These are phyloP conservation scores for Cryptosporidium bovis DNA, from an alignment of 169 alveolate genomes.

Conservation along the genomic window DNA sequence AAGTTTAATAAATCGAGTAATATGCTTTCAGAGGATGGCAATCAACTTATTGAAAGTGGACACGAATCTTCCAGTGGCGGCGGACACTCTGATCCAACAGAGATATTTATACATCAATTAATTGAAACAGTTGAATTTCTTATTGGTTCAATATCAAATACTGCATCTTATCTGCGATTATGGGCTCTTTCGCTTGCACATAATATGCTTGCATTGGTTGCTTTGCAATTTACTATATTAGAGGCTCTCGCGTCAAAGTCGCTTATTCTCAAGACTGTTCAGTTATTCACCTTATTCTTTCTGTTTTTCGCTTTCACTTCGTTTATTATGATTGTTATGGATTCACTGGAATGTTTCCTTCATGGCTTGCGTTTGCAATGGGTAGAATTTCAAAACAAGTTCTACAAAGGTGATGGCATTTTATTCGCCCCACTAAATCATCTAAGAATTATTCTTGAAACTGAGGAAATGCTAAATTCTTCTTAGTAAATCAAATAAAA, in stretches of 20 bases:
- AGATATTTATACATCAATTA: constrained; percentile 93
- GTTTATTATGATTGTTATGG: constrained; percentile 97
- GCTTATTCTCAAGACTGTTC: constrained; percentile 46
- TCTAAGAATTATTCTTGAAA: constrained; percentile 52
- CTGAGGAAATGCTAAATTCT: constrained; percentile 57
- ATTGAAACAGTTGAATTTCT: constrained; percentile 99
- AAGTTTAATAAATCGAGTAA: constrained; percentile 9
- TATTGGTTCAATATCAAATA: constrained; percentile 97
- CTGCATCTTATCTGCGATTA: constrained; percentile 98
- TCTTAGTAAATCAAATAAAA: not conserved
- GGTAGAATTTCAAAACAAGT: constrained; percentile 99
- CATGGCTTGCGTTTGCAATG: constrained; percentile 99
- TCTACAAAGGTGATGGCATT: constrained; percentile 98
- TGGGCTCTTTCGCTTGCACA: constrained; percentile 99
- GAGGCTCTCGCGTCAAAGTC: constrained; percentile 26
- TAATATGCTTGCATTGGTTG: constrained; percentile 90
- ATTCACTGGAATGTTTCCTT: constrained; percentile 97
- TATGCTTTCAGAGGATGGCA: constrained; percentile 76
- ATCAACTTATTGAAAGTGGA: constrained; percentile 78
- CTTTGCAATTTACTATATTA: constrained; percentile 37
- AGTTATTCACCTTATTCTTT: constrained; percentile 79
- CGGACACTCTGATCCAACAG: constrained; percentile 84
- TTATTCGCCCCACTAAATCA: constrained; percentile 89
- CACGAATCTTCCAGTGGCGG: constrained; percentile 45
- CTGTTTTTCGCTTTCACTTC: constrained; percentile 89